phyloP scores from a whole-genome alignment of 2,329 filamentous ascomycete genomes.

The Purpureocillium lavendulum region DNA sequence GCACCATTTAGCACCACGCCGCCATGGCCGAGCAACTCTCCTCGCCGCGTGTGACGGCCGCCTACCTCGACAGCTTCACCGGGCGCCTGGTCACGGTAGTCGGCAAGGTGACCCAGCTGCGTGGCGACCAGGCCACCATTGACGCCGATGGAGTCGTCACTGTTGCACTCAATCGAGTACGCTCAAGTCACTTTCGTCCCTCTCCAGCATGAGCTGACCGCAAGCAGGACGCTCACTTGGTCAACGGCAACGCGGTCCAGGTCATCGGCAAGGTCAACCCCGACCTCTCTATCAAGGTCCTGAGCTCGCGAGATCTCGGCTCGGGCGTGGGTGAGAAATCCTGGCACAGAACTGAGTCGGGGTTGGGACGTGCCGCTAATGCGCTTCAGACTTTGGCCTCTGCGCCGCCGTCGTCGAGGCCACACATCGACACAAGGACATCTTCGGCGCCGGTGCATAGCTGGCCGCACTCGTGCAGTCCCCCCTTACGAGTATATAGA shows the following conservation, averaged over 20 bases:
- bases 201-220: neutral
- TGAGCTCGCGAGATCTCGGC: conserved; percentile 63
- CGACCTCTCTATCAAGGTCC: conserved; percentile 63
- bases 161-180: conserved; percentile 63
- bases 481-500: neutral
- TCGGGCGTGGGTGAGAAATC: conserved; percentile 53
- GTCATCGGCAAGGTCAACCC: conserved; percentile 73
- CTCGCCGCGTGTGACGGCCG: conserved; percentile 74
- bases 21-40: conserved; percentile 59
- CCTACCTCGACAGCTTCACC: conserved; percentile 70
- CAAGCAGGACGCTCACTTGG: conserved; percentile 61
- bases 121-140: conserved; percentile 71
- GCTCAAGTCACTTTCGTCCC: conserved; percentile 13
- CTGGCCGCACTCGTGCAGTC: neutral
- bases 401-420: conserved; percentile 76
- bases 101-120: conserved; percentile 75
- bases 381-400: conserved; percentile 58
- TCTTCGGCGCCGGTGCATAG: conserved; percentile 58
- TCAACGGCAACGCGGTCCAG: conserved; percentile 62
- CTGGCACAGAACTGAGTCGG: neutral
- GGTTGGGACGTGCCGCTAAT: neutral
- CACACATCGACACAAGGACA: conserved; percentile 70
- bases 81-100: conserved; percentile 72
- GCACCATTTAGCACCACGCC: neutral
- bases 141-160: conserved; percentile 74